Evolutionary conservation across 495 filamentous ascomycete species (phyloP).

Genomic region (Cetradonia linearis): DNA sequence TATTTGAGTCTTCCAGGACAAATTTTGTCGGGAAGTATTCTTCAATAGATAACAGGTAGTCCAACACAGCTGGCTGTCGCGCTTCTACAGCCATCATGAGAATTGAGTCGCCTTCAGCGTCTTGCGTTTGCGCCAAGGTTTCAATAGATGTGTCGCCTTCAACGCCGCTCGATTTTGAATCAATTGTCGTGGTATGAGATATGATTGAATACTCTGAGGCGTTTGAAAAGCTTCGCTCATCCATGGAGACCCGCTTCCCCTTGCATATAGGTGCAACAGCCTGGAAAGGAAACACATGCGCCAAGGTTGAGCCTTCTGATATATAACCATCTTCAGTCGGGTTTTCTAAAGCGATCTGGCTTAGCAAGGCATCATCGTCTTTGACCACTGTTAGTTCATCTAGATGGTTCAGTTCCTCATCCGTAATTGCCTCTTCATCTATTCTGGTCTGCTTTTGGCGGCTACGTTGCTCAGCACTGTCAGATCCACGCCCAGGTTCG

Average conservation of each 20-base stretch:
- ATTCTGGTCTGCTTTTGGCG: not conserved
- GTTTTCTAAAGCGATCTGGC: conserved; percentile 17
- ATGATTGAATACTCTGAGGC: conserved; percentile 67
- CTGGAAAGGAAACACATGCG: conserved; percentile 87
- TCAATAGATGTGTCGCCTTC: conserved; percentile 83
- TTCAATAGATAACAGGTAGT: conserved; percentile 65
- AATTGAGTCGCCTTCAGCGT: conserved; percentile 71
- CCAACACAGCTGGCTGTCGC: conserved; percentile 55
- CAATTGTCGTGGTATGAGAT: conserved; percentile 65
- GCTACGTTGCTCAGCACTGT: not conserved
- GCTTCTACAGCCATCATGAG: conserved; percentile 94
- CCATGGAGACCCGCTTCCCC: conserved; percentile 75
- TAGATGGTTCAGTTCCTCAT: conserved; percentile 9
- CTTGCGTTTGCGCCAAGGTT: conserved; percentile 69
- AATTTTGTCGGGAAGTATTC: conserved; percentile 59
- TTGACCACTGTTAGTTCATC: not conserved
- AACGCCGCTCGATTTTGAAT: conserved; percentile 58
- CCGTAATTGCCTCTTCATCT: conserved; percentile 29
- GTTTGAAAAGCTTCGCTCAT: conserved; percentile 76
- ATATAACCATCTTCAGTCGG: conserved; percentile 24
- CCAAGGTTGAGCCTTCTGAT: conserved; percentile 54
- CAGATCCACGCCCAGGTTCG: conserved; percentile 47
- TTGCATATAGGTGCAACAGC: conserved; percentile 43
- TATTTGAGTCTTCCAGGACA: conserved; percentile 74
- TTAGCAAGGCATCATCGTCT: not conserved